Percentiles rank a stretch among this genome's conserved stretches.
phyloP scores from a whole-genome alignment of 2,329 filamentous ascomycete genomes.

The Xylariales sp. region DNA sequence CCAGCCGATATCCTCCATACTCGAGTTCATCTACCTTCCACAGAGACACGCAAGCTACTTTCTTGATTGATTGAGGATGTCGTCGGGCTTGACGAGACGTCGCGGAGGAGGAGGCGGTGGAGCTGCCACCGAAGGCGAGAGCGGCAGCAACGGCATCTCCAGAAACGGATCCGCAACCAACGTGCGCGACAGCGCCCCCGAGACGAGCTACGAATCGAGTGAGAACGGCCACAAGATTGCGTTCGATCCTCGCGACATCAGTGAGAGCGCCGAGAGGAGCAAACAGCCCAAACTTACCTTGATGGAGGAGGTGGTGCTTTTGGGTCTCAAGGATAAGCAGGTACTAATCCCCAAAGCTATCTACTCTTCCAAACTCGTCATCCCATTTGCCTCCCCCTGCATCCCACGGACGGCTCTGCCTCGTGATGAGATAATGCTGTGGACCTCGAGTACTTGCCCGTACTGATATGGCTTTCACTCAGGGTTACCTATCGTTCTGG shows the following conservation, averaged over 20 bases:
- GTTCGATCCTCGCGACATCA: constrained; percentile 95
- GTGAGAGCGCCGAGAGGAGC: constrained; percentile 90
- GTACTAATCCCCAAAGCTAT: constrained; percentile 42
- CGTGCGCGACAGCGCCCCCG: constrained; percentile 51
- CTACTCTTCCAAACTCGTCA: not conserved
- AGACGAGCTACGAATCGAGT: constrained; percentile 84
- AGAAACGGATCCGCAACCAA: constrained; percentile 53
- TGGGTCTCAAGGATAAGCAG: constrained; percentile 98
- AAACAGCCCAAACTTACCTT: constrained; percentile 98
- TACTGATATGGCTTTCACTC: constrained; percentile 15
- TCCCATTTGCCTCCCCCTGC: not conserved
- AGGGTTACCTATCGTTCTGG: constrained; percentile 99
- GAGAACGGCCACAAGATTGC: constrained; percentile 99
- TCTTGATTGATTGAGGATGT: constrained; percentile 23
- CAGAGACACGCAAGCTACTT: not conserved
- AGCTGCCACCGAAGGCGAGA: constrained; percentile 51
- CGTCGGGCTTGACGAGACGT: constrained; percentile 34
- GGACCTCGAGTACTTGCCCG: not conserved
- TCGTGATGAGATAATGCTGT: no score
- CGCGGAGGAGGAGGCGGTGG: constrained; percentile 60
- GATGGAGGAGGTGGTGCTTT: constrained; percentile 95
- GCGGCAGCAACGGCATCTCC: constrained; percentile 51
- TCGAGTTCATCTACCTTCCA: not conserved
- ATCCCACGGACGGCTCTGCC: no score
- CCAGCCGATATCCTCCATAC: no score